Evolutionary conservation across 2,329 filamentous ascomycete genomes (phyloP), one percentile per base, ranked within the genome.

Genomic region (Metarhizium rileyi): DNA sequence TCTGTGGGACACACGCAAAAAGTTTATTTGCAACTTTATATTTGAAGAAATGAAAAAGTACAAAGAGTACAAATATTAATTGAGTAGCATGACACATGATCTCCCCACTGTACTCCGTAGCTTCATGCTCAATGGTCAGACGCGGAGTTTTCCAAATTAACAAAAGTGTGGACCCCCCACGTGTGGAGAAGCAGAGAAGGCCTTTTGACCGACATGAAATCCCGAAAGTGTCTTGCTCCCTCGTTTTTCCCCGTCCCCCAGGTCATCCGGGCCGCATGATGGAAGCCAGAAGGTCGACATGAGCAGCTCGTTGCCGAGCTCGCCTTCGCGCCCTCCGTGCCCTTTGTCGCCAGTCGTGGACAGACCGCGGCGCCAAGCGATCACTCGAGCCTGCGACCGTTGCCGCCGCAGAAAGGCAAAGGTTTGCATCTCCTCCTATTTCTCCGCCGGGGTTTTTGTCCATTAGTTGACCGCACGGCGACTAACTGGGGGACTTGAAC

Each of bases 321-420:
- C 55, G 43, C 52, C 57, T 35, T 52, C 52, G 27, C 53, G 54
- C 25, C 54, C 48, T 33, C 53, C 52, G 27, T 52, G 54, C 25
- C 54, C 48, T 33, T 33, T 53, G 27, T 51, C 52, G 25, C 47
- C 52, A 18, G 42, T 49, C 0, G 51, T 51, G 22, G 46, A 50
- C 22, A 48, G 44, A 30, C 49, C 53, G 27, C 54, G 56, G 20
- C 53, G 59, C 25, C 50, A 55, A 44, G 52, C 58, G 27, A 53
- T 56, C 28, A 60, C 54, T 44, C 55, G 64, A 57, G 64, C 64
- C 1, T 66, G 64, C 55, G 65, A 67, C 52, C 62, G 65, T 4
- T 67, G 65, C 42, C 63, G 65, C 22, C 63, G 60, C 53, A 60
- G 65, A 54, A 67, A 67, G 57, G 65, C 63, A 27, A 66, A 62